These are phyloP conservation scores for Nakazawaea pomicola DNA, from an alignment of 805 yeast species.

Conservation along the genomic window DNA sequence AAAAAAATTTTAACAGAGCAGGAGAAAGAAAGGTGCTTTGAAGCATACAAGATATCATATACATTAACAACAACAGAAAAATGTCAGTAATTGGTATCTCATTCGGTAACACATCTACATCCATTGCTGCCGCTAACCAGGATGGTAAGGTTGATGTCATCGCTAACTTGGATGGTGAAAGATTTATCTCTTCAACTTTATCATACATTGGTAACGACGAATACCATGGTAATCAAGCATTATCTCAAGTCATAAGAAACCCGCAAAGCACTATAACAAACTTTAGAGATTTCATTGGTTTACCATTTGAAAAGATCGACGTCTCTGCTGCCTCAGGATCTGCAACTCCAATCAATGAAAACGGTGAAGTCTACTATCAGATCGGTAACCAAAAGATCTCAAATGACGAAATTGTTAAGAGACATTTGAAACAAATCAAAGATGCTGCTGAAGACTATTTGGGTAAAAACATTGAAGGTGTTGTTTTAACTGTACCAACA, in stretches of 20 bases:
- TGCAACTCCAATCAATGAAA: slow-evolving; percentile 59
- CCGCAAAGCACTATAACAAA: slow-evolving; percentile 79
- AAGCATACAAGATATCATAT: background rate
- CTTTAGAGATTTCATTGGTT: slow-evolving; percentile 91
- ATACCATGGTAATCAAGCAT: slow-evolving; percentile 96
- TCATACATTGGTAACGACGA: slow-evolving; percentile 93
- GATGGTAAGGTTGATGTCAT: slow-evolving; percentile 96
- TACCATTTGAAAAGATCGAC: slow-evolving; percentile 64
- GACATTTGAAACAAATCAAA: slow-evolving; percentile 80
- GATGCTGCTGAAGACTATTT: slow-evolving; percentile 89
- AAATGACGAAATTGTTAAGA: slow-evolving; percentile 72
- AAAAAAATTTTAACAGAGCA: background rate
- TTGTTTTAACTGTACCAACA: slow-evolving; percentile 87
- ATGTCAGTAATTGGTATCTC: slow-evolving; percentile 84
- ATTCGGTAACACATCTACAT: slow-evolving; percentile 93
- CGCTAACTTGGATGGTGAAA: slow-evolving; percentile 99
- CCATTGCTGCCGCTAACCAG: slow-evolving; percentile 78
- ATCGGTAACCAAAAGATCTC: slow-evolving; percentile 51
- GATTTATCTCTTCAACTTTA: slow-evolving; percentile 89
- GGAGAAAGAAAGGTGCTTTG: background rate
- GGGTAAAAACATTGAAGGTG: slow-evolving; percentile 76
- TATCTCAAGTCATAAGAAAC: slow-evolving; percentile 88
- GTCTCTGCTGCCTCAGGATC: slow-evolving; percentile 66
- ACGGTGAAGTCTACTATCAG: slow-evolving; percentile 66
- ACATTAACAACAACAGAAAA: background rate